Evolutionary conservation across 164 flowering plant genomes (phyloP).

Genomic region (Amborella trichopoda): DNA sequence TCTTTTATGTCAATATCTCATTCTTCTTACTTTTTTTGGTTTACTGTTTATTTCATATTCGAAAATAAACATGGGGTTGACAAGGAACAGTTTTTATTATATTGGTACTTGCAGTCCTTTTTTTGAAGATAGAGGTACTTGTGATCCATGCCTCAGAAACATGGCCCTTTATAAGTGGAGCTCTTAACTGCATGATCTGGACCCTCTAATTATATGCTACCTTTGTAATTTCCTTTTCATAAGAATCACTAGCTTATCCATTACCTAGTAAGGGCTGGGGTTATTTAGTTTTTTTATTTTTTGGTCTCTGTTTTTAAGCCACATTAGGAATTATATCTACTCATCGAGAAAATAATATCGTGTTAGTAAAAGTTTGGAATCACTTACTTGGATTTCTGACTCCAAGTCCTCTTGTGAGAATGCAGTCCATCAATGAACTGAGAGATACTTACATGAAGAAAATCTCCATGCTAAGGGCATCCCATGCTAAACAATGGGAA

Average conservation of each 20-base stretch:
- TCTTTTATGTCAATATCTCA: too few species aligned
- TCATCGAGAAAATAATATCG: background rate
- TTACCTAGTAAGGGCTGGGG: background rate
- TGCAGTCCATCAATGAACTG: conserved; percentile 62
- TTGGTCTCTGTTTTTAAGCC: background rate
- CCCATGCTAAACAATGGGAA: conserved; percentile 80
- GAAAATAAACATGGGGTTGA: too few species aligned
- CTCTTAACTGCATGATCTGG: too few species aligned
- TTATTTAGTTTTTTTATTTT: background rate
- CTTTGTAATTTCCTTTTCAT: background rate
- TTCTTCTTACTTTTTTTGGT: too few species aligned
- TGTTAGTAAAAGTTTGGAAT: background rate
- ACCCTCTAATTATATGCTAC: too few species aligned
- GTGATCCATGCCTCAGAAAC: too few species aligned
- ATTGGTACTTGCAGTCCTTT: too few species aligned
- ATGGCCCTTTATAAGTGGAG: too few species aligned
- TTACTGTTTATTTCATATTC: too few species aligned
- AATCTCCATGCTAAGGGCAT: conserved; percentile 40
- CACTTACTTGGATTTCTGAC: background rate
- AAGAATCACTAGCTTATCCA: background rate
- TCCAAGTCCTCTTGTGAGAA: conserved; percentile 8
- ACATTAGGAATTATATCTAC: background rate
- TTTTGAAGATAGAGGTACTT: too few species aligned
- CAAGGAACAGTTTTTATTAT: too few species aligned
- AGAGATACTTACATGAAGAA: conserved; percentile 72